Evolutionary conservation across 148 eudicot genomes (phyloP).

Genomic region (Nyssa sinensis): DNA sequence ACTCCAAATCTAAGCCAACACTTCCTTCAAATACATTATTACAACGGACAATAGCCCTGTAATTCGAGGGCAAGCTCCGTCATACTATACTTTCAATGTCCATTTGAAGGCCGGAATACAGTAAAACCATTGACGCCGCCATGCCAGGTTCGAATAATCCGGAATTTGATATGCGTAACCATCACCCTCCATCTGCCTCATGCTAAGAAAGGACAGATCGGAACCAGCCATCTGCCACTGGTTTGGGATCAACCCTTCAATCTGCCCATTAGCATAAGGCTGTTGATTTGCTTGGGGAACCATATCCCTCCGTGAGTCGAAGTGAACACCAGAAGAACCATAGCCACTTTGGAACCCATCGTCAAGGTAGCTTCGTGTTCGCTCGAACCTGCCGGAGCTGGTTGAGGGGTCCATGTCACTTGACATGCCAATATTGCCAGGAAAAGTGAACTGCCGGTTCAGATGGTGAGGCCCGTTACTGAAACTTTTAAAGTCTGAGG

Average conservation of each 20-base stretch:
- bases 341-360: constrained; percentile 49
- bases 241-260: constrained; percentile 13
- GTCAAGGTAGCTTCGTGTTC: constrained; percentile 43
- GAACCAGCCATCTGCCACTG: constrained; percentile 31
- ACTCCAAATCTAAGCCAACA: constrained; percentile 24
- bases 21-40: constrained; percentile 23
- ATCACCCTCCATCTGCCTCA: constrained; percentile 38
- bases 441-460: constrained; percentile 43
- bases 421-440: constrained; percentile 22
- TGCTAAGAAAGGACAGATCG: constrained; percentile 11
- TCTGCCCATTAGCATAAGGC: constrained; percentile 54
- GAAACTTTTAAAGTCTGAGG: constrained; percentile 30
- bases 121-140: constrained; percentile 56
- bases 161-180: constrained; percentile 52
- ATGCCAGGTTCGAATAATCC: constrained; percentile 50
- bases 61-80: constrained; percentile 1
- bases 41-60: constrained; percentile 8
- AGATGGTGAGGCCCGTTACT: constrained; percentile 37
- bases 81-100: constrained; percentile 32
- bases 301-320: constrained; percentile 43
- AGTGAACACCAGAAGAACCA: constrained; percentile 34
- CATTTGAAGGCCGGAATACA: constrained; percentile 68
- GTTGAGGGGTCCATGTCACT: constrained; percentile 32
- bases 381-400: constrained; percentile 22
- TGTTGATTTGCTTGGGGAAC: constrained; percentile 40